phyloP scores from a whole-genome alignment of 75 land plant genomes.

The Picea sitchensis region DNA sequence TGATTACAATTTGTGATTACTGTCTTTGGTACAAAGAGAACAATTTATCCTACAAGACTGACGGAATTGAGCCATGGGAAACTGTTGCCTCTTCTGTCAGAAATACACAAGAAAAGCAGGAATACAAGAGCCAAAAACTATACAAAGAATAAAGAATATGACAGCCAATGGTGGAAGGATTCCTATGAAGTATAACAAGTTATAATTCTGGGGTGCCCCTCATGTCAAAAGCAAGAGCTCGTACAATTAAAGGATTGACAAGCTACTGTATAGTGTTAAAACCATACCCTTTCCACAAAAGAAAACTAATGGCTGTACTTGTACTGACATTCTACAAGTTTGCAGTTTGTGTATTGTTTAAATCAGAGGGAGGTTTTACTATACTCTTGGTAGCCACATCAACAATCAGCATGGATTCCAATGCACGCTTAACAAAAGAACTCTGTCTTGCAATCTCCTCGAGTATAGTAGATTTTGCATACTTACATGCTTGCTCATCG shows the following conservation, averaged over 20 bases:
- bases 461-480: conserved; percentile 54
- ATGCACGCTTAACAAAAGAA: conserved; percentile 39
- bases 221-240: background rate
- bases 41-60: background rate
- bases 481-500: conserved; percentile 68
- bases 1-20: background rate
- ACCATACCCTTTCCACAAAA: background rate
- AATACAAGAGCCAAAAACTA: background rate
- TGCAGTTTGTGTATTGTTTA: background rate
- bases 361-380: background rate
- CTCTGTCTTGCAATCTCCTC: conserved; percentile 51
- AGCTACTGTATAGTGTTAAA: background rate
- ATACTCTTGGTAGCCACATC: conserved; percentile 6
- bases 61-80: background rate
- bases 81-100: conserved; percentile 4
- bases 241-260: background rate
- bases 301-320: background rate
- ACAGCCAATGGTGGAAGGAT: background rate
- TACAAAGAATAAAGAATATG: conserved; percentile 3
- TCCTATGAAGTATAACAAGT: background rate
- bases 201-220: background rate
- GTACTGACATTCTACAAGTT: background rate
- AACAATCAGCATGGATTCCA: conserved; percentile 49
- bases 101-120: background rate
- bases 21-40: background rate